Base-by-base conservation (phyloP, 371 early-diverging fungal genomes). In the Mucor piriformis region DNA sequence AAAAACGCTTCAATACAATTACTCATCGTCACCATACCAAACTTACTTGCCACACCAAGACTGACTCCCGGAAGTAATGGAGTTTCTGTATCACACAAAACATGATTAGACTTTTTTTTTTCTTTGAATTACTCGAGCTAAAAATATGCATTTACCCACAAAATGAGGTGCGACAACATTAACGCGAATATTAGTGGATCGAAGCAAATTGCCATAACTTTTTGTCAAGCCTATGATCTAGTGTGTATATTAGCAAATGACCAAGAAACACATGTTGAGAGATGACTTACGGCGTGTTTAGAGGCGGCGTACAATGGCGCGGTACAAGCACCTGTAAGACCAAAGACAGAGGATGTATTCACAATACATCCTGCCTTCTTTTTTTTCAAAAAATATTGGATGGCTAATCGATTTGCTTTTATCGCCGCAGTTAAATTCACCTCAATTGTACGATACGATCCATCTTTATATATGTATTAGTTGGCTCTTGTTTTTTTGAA, bases 151-250 rank as follows among this genome's bases (percentile, higher is more conserved):
- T 80, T n/a, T 84, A 53, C 83, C 83, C 6, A 88, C 82, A 63
- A 91, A 93, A 60, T 85, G 82, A 0, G 94, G 94, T 0, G 92
- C 91, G 3, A 94, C 78, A 8, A 87, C 89, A 64, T 89, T 89
- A 52, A 93, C 88, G 1, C 86, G 77, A 34, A 94, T 86, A 11
- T 77, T 57, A 18, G 79, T 72, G 2, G 58, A 44, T 7, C 79
- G 67, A 25, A 73, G 69, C 15, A 85, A 59, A 18, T 67, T 65
- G 27, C 74, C 83, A 35, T 87, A 76, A 43, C 85, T 77, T 38
- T 77, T 69, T 0, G 89, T 86, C 52, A 90, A 77, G 0, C 85
- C 84, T 12, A 90, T 82, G 15, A 86, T 76, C 74, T 78, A 51
- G n/a, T n/a, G n/a, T n/a, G n/a, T 4, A 23, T 33, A 34, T 29